Evolutionary conservation across 1,284 basidiomycete genomes (phyloP).

Genomic region (Chondrostereum purpureum): DNA sequence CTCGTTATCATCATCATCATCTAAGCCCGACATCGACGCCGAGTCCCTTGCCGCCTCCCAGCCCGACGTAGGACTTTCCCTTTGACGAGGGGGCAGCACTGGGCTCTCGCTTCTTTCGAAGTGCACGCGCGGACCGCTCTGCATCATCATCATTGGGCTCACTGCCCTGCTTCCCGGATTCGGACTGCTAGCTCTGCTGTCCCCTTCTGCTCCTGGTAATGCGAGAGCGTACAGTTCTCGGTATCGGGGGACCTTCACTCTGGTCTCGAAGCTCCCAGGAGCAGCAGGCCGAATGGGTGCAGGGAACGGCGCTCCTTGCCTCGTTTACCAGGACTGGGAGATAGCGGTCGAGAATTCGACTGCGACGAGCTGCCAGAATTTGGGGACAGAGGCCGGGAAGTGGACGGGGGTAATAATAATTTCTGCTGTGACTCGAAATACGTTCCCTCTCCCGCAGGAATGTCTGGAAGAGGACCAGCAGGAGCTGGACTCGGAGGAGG

Average conservation of each 20-base stretch:
- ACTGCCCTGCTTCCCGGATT: no score
- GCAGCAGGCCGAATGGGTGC: not conserved
- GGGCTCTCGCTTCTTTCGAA: not conserved
- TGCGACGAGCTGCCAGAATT: not conserved
- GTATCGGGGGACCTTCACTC: not conserved
- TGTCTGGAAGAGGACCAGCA: not conserved
- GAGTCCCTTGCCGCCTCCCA: no score
- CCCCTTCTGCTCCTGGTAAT: not conserved
- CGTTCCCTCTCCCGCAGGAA: not conserved
- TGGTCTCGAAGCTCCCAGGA: not conserved
- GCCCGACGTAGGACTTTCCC: no score
- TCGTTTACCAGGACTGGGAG: not conserved
- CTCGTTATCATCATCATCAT: not conserved
- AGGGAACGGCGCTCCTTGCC: slow-evolving; percentile 3
- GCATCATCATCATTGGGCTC: no score
- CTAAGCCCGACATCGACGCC: no score
- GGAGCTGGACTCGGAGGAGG: slow-evolving; percentile 4
- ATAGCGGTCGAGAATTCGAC: slow-evolving; percentile 1
- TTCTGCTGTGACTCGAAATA: no score
- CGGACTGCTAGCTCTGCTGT: not conserved
- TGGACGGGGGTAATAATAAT: not conserved
- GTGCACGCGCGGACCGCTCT: not conserved
- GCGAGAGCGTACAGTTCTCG: not conserved
- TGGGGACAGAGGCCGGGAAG: not conserved
- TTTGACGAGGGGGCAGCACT: no score